These are phyloP conservation scores for Coniochaeta sp. DNA, from an alignment of 2,329 filamentous ascomycete species.

Conservation along the genomic window DNA sequence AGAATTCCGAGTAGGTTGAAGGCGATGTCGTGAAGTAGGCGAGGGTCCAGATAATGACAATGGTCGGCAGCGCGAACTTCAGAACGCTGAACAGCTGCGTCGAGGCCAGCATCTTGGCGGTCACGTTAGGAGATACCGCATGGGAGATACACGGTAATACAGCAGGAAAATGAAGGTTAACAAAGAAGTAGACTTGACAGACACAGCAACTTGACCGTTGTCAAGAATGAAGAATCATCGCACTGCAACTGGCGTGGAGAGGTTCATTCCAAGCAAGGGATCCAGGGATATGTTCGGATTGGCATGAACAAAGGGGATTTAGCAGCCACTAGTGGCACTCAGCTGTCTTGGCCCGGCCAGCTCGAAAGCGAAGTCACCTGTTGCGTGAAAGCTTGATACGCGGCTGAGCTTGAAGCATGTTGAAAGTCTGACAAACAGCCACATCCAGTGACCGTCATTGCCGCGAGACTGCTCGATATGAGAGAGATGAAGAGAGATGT, in stretches of 20 bases:
- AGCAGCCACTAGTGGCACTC: neutral
- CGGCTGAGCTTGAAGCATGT: neutral
- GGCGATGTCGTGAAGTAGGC: slow-evolving; percentile 15
- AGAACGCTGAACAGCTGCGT: slow-evolving; percentile 18
- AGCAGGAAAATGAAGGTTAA: neutral
- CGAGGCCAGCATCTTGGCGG: slow-evolving; percentile 17
- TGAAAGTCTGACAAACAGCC: neutral
- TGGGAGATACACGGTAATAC: neutral
- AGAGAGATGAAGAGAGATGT: neutral
- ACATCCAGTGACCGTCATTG: neutral
- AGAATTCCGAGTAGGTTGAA: slow-evolving; percentile 16
- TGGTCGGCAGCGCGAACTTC: slow-evolving; percentile 15
- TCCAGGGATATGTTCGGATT: neutral
- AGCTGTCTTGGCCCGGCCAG: neutral
- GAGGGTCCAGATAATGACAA: slow-evolving; percentile 19
- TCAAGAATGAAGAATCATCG: neutral
- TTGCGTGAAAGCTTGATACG: neutral
- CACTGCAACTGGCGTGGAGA: neutral
- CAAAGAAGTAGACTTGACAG: neutral
- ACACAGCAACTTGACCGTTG: neutral
- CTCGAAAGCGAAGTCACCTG: neutral
- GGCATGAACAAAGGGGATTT: neutral
- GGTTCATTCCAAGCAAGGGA: neutral
- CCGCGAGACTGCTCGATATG: neutral
- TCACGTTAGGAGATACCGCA: neutral